phyloP scores from a whole-genome alignment of 2,329 filamentous ascomycete species.

The Aureobasidium zeae region DNA sequence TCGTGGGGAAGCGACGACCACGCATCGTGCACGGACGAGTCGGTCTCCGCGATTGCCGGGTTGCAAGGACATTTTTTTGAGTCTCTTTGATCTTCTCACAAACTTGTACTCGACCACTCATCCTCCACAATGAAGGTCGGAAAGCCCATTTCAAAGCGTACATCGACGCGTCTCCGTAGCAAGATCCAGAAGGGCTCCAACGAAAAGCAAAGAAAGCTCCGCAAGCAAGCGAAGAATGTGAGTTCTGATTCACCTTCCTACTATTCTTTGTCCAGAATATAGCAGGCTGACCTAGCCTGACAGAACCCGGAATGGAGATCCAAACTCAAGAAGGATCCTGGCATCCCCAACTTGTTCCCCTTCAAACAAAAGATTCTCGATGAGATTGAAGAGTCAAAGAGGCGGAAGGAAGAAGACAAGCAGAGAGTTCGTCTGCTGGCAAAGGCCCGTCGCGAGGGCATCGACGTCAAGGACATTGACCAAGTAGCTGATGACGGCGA shows the following conservation, averaged over 20 bases:
- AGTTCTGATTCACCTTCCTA: too few relatives aligned
- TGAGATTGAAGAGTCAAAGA: constrained; percentile 83
- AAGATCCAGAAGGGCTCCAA: constrained; percentile 91
- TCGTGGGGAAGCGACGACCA: too few relatives aligned
- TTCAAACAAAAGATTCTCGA: constrained; percentile 94
- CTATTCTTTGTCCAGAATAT: too few relatives aligned
- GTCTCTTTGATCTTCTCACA: neutral
- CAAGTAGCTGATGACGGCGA: constrained; percentile 40
- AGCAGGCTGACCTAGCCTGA: too few relatives aligned
- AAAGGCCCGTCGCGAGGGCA: constrained; percentile 35
- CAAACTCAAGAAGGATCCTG: constrained; percentile 92
- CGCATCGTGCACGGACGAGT: too few relatives aligned
- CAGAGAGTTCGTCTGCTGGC: constrained; percentile 61
- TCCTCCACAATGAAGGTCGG: constrained; percentile 14
- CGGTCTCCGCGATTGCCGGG: constrained; percentile 1
- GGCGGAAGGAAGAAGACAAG: constrained; percentile 71
- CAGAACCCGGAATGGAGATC: constrained; percentile 92
- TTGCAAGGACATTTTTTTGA: constrained; percentile 12
- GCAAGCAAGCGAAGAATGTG: constrained; percentile 79
- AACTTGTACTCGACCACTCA: constrained; percentile 3
- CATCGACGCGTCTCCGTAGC: constrained; percentile 77
- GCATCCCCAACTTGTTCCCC: constrained; percentile 93
- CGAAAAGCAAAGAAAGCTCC: constrained; percentile 82
- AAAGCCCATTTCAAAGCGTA: constrained; percentile 86
- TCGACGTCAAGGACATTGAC: constrained; percentile 27